These are phyloP conservation scores for Przewalskia tangutica DNA, from an alignment of 257 asterid species.

Conservation along the genomic window DNA sequence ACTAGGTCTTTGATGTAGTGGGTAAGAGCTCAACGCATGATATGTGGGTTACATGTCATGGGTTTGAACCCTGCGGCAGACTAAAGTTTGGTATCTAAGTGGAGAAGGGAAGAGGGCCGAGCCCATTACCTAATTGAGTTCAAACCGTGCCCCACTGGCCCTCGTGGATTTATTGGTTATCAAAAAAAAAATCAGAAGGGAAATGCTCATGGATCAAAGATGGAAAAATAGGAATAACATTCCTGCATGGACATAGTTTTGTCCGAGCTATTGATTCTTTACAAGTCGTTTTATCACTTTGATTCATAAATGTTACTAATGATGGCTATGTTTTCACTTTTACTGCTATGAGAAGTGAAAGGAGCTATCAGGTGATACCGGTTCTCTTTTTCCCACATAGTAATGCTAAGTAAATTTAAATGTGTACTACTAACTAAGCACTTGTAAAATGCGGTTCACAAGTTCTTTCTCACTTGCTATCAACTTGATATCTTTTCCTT, in stretches of 20 bases:
- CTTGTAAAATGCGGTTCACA: not conserved
- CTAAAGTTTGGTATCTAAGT: not conserved
- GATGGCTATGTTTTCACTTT: not conserved
- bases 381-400: not conserved
- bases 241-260: not conserved
- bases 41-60: not conserved
- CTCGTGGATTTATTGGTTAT: not conserved
- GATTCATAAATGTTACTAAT: not conserved
- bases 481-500: not conserved
- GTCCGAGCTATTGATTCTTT: not conserved
- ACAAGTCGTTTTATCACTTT: not conserved
- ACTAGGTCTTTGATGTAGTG: not conserved
- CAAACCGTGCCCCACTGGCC: not conserved
- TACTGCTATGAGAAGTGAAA: not conserved
- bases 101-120: not conserved
- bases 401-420: not conserved
- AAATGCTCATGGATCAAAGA: not conserved
- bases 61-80: not conserved
- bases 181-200: not conserved
- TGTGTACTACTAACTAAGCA: not conserved
- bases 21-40: not conserved
- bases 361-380: not conserved
- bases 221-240: not conserved
- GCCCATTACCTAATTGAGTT: not conserved
- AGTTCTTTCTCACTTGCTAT: not conserved